These are phyloP conservation scores for Melampsora abietis-canadensis DNA, from an alignment of 1,284 basidiomycete genomes.

Conservation along the genomic window DNA sequence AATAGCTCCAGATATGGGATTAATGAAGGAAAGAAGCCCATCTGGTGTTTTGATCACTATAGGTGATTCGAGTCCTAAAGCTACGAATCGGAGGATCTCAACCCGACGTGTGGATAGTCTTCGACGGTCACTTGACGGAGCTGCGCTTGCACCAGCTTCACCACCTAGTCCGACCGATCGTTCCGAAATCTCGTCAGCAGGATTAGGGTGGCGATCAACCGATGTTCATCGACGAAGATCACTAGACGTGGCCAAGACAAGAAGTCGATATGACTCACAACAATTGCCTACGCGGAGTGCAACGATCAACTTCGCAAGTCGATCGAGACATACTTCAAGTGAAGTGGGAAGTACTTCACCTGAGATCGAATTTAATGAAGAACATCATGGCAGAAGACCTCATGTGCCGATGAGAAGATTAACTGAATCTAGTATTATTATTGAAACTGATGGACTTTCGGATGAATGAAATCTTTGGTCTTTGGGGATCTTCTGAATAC, in stretches of 20 bases:
- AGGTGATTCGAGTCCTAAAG: background rate
- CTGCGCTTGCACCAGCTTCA: background rate
- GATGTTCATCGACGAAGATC: constrained; percentile 29
- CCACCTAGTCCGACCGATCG: background rate
- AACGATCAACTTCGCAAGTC: background rate
- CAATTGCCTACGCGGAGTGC: background rate
- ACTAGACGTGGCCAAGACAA: constrained; percentile 12
- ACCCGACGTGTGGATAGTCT: constrained; percentile 16
- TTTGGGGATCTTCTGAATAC: too few species aligned
- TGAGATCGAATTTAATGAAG: background rate
- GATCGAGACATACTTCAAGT: background rate
- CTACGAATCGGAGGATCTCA: background rate
- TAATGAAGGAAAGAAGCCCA: background rate
- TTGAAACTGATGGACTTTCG: background rate
- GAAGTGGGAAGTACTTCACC: background rate
- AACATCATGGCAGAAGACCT: background rate
- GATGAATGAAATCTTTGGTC: background rate
- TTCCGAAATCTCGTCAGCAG: background rate
- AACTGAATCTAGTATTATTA: background rate
- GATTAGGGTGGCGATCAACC: constrained; percentile 18
- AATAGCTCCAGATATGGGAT: background rate
- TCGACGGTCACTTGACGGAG: constrained; percentile 5
- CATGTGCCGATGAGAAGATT: constrained; percentile 2
- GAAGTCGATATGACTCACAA: background rate
- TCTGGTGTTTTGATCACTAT: background rate